Evolutionary conservation across 768 basidiomycete species (phyloP).

Genomic region (Pleurotus eryngii): DNA sequence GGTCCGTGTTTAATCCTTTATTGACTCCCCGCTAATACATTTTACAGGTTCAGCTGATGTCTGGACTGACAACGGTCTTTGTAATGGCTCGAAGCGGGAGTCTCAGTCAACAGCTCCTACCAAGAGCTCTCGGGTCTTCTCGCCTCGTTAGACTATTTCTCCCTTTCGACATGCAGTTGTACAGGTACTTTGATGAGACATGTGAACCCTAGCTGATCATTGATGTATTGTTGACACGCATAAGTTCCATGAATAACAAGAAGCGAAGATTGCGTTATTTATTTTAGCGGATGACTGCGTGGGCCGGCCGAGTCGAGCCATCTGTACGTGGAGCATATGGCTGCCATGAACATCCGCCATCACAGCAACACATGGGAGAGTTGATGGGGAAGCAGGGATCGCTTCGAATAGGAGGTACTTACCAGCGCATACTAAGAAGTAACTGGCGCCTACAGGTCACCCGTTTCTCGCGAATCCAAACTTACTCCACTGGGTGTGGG

Average conservation of each 20-base stretch:
- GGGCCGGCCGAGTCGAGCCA: neutral
- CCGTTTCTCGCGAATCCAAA: neutral
- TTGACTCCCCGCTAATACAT: conserved; percentile 1
- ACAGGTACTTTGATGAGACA: neutral
- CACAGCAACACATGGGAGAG: neutral
- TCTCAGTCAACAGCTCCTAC: neutral
- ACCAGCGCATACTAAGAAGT: conserved; percentile 3
- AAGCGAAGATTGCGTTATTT: neutral
- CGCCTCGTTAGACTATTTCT: conserved; percentile 10
- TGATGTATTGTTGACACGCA: conserved; percentile 2
- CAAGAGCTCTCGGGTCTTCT: conserved; percentile 26
- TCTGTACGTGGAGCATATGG: conserved; percentile 1
- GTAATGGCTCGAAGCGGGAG: conserved; percentile 26
- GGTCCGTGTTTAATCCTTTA: conserved; percentile 24
- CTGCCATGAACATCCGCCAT: neutral
- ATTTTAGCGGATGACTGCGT: neutral
- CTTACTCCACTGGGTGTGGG: conserved; percentile 1
- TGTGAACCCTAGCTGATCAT: neutral
- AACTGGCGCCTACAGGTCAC: conserved; percentile 1
- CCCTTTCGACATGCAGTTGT: conserved; percentile 5
- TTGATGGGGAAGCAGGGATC: neutral
- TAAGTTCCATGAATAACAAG: neutral
- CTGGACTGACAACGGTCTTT: conserved; percentile 58
- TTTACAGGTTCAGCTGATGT: conserved; percentile 43
- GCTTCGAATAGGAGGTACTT: conserved; percentile 5